Evolutionary conservation across 768 basidiomycete species (phyloP), one percentile per base, ranked within the genome.

Genomic region (Trametes maxima): DNA sequence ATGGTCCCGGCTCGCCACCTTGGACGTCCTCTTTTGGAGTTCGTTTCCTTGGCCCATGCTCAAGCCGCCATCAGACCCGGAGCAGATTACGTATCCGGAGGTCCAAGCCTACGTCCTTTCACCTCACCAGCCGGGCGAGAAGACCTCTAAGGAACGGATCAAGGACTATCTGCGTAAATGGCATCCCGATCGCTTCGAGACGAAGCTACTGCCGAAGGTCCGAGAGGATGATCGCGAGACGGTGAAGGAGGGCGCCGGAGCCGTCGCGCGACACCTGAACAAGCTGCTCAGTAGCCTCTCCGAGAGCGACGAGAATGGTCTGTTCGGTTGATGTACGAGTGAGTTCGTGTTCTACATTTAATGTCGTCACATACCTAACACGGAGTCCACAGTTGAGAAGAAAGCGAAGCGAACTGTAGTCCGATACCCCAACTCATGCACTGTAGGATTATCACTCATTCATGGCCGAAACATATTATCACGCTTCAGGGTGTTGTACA

Each of bases 161-260:
- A 89, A 85, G 76, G 90, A 92, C 62, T 84, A 86, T 55, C 80
- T 93, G 66, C 81, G 83, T 72, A 76, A 80, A 64, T 93, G 90
- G 90, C 90, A 93, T 73, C 90, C 91, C 4, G 91, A 93, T 74
- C 84, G 88, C 36, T 92, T 93, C 68, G 87, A 92, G 65, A 85
- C 84, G 37, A 85, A 87, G 71, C 75, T 83, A 54, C 71, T 92
- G 69, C 75, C 80, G 12, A 85, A 85, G 73, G 88, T 92, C 50
- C 73, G 76, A 50, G 85, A 86, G 62, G 78, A 71, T 37, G 88
- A 92, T 62, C 80, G 79, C 70, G 89, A 85, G 68, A 82, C 73
- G 68, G 89, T 93, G 51, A 82, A 83, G 73, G 81, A 82, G 59
- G 91, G 86, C n/a, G 88, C 88, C 1, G 90, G 89, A 25, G 74